Evolutionary conservation across 2,329 filamentous ascomycete species (phyloP).

Genomic region (Colletotrichum tanaceti): DNA sequence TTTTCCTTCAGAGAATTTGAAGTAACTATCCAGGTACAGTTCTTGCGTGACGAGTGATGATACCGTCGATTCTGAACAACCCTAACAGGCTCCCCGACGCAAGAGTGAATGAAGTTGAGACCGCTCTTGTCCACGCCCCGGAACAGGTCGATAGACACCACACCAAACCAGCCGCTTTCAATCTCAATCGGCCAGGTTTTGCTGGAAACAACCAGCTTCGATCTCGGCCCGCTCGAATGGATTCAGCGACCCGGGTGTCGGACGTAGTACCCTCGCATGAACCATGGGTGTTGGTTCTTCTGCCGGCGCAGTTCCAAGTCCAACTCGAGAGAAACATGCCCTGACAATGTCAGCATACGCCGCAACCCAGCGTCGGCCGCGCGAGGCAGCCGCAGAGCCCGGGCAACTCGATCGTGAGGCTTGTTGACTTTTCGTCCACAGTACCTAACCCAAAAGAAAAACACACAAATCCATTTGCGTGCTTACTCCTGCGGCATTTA

Average conservation of each 20-base stretch:
- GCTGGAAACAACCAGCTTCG: slow-evolving; percentile 6
- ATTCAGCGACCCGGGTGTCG: neutral
- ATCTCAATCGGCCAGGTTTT: slow-evolving; percentile 1
- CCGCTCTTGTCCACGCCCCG: neutral
- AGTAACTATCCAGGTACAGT: neutral
- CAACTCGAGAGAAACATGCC: neutral
- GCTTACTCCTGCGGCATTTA: neutral
- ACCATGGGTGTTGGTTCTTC: neutral
- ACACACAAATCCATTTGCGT: neutral
- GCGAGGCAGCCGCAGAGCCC: slow-evolving; percentile 10
- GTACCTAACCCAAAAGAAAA: neutral
- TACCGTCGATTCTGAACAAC: neutral
- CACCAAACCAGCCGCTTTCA: neutral
- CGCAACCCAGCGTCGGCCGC: slow-evolving; percentile 15
- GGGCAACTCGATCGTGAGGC: neutral
- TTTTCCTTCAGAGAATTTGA: neutral
- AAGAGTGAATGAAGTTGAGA: slow-evolving; percentile 6
- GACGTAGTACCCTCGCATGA: neutral
- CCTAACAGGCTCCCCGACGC: neutral
- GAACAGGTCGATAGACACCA: neutral
- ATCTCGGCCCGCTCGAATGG: neutral
- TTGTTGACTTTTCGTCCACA: neutral
- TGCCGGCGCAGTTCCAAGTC: neutral
- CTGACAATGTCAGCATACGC: slow-evolving; percentile 18
- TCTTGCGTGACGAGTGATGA: slow-evolving; percentile 21